phyloP scores from a whole-genome alignment of 2,329 filamentous ascomycete species.

The Calycina marina region DNA sequence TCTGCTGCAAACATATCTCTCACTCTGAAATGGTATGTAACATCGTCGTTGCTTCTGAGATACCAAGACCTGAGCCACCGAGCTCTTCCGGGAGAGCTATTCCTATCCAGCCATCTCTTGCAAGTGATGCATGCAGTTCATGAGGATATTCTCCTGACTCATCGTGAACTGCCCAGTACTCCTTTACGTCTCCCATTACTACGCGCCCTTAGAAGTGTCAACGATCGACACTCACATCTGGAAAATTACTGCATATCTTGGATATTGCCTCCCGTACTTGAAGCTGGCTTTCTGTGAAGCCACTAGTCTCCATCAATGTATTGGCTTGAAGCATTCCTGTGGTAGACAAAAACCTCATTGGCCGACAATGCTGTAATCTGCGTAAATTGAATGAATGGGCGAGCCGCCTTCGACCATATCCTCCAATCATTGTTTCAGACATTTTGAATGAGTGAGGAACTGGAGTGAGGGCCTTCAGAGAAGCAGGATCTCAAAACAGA shows the following conservation, averaged over 20 bases:
- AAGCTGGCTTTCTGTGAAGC: slow-evolving; percentile 60
- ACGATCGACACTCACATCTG: slow-evolving; percentile 30
- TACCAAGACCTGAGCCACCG: slow-evolving; percentile 61
- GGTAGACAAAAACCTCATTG: slow-evolving; percentile 12
- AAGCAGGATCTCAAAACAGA: too few species aligned
- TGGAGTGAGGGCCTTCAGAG: neutral
- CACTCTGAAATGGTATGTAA: slow-evolving; percentile 66
- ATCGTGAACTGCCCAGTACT: slow-evolving; percentile 66
- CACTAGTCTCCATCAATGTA: slow-evolving; percentile 53
- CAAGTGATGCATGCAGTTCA: slow-evolving; percentile 61
- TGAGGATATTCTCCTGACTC: slow-evolving; percentile 55
- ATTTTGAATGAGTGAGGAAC: neutral
- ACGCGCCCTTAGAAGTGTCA: neutral
- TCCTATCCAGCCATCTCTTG: slow-evolving; percentile 66
- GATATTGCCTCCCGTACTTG: slow-evolving; percentile 56
- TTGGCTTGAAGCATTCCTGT: slow-evolving; percentile 11
- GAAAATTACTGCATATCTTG: slow-evolving; percentile 55
- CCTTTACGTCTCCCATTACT: slow-evolving; percentile 15
- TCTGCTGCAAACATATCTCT: slow-evolving; percentile 2
- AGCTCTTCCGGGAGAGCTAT: slow-evolving; percentile 63
- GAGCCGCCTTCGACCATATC: slow-evolving; percentile 5
- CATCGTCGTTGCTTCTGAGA: slow-evolving; percentile 78
- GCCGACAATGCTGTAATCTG: too few species aligned
- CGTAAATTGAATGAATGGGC: slow-evolving; percentile 1
- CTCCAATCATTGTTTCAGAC: slow-evolving; percentile 6